These are phyloP conservation scores for Erodium texanum DNA, from an alignment of 441 rosid genomes.

Conservation along the genomic window DNA sequence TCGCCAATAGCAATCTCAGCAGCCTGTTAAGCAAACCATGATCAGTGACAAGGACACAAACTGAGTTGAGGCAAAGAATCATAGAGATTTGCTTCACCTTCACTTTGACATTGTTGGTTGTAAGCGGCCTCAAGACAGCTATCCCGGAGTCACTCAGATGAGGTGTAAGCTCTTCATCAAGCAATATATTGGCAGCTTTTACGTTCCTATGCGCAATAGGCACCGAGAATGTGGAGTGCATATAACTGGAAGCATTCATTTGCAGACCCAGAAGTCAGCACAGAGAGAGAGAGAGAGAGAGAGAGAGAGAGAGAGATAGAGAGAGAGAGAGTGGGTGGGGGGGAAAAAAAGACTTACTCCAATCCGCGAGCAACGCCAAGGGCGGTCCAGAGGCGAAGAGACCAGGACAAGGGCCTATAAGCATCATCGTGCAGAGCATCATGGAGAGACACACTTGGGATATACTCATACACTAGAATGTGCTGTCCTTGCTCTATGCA, in stretches of 20 bases:
- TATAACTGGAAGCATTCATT: slow-evolving; percentile 47
- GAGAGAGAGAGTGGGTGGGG: too few species aligned
- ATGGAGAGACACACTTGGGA: slow-evolving; percentile 57
- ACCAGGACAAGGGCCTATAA: slow-evolving; percentile 74
- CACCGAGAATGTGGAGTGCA: slow-evolving; percentile 63
- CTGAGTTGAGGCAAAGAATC: background rate
- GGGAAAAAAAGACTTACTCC: too few species aligned
- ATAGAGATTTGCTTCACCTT: slow-evolving; percentile 34
- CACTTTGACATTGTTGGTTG: slow-evolving; percentile 64
- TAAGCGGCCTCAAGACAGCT: slow-evolving; percentile 62
- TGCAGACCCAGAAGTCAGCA: background rate
- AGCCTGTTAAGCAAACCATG: slow-evolving; percentile 41
- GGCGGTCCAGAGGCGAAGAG: slow-evolving; percentile 62
- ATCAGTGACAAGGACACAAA: background rate
- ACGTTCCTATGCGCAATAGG: slow-evolving; percentile 72
- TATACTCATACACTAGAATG: slow-evolving; percentile 69
- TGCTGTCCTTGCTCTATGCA: slow-evolving; percentile 79
- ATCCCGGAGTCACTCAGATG: slow-evolving; percentile 70
- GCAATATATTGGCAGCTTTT: slow-evolving; percentile 73
- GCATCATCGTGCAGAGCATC: slow-evolving; percentile 56
- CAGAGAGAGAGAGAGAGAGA: background rate
- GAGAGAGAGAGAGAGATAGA: too few species aligned
- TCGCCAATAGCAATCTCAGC: slow-evolving; percentile 65
- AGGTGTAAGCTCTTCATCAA: slow-evolving; percentile 75
- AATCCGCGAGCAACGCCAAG: slow-evolving; percentile 74